Evolutionary conservation across 257 asterid genomes (phyloP).

Genomic region (Catharanthus roseus): DNA sequence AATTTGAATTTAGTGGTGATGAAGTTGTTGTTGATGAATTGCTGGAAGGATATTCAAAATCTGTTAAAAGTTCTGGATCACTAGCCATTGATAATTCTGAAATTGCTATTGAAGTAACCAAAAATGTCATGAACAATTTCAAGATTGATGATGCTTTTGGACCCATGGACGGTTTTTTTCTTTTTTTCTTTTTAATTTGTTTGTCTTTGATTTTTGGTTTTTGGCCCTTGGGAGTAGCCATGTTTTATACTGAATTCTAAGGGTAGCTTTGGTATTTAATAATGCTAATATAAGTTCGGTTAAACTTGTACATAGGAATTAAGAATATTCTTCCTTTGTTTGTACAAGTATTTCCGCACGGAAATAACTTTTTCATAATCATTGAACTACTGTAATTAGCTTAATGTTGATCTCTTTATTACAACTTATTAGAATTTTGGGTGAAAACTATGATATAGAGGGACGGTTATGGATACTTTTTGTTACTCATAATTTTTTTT

Average conservation of each 20-base stretch:
- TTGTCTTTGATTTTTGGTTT: not conserved
- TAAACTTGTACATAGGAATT: no score
- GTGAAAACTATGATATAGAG: not conserved
- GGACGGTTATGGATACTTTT: not conserved
- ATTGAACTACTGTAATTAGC: no score
- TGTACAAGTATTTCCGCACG: no score
- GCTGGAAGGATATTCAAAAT: constrained; percentile 1
- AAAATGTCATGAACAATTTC: not conserved
- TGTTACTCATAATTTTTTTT: no score
- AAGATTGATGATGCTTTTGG: not conserved
- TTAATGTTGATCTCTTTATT: no score
- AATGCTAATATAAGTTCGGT: no score
- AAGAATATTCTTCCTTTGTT: no score
- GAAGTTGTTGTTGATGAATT: no score
- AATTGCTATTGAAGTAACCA: not conserved
- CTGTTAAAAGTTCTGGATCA: constrained; percentile 1
- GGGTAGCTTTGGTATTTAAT: not conserved
- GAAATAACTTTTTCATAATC: no score
- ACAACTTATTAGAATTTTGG: not conserved
- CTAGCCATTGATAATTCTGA: not conserved
- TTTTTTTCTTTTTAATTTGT: not conserved
- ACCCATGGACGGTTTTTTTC: not conserved
- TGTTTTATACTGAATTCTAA: not conserved
- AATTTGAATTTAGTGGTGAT: constrained; percentile 16
- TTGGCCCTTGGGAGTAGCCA: not conserved